Conservation (phyloP, 202 grass and related monocot genomes). For the Panicum virgatum region DNA sequence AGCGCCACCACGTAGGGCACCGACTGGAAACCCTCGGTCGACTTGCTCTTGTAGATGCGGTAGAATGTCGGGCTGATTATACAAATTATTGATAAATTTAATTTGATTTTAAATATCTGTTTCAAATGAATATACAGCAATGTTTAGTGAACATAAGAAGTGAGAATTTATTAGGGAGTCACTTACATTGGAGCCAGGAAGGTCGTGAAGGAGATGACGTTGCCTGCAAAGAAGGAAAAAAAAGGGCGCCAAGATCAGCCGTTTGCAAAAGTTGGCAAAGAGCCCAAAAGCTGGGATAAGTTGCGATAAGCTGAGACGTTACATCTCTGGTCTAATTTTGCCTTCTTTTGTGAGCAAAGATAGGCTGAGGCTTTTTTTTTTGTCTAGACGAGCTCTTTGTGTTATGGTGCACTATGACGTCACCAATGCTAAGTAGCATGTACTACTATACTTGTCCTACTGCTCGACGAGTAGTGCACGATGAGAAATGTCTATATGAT, state of each 20-base stretch:
- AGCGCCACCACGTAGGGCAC: conserved; percentile 88
- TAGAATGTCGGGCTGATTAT: conserved; percentile 62
- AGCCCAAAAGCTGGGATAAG: conserved; percentile 29
- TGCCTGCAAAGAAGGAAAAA: conserved; percentile 53
- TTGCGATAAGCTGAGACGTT: conserved; percentile 3
- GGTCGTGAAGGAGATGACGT: conserved; percentile 93
- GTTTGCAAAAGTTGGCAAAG: conserved; percentile 16
- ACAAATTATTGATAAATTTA: too few species aligned
- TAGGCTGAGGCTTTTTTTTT: neutral
- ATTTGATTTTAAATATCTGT: neutral
- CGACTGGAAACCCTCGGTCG: conserved; percentile 81
- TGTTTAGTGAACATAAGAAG: neutral
- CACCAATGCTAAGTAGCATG: neutral
- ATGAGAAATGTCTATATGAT: too few species aligned
- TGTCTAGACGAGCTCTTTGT: neutral
- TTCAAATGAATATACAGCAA: too few species aligned
- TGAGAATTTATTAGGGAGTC: neutral
- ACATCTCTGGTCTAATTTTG: neutral
- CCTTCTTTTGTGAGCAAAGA: conserved; percentile 24
- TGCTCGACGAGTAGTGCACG: neutral
- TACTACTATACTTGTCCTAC: too few species aligned
- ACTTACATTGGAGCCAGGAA: conserved; percentile 89
- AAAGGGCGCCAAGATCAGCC: conserved; percentile 23
- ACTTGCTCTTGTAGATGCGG: conserved; percentile 70
- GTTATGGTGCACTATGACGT: conserved; percentile 31